Evolutionary conservation across 2,329 filamentous ascomycete genomes (phyloP).

Genomic region (Berkeleyomyces rouxiae): DNA sequence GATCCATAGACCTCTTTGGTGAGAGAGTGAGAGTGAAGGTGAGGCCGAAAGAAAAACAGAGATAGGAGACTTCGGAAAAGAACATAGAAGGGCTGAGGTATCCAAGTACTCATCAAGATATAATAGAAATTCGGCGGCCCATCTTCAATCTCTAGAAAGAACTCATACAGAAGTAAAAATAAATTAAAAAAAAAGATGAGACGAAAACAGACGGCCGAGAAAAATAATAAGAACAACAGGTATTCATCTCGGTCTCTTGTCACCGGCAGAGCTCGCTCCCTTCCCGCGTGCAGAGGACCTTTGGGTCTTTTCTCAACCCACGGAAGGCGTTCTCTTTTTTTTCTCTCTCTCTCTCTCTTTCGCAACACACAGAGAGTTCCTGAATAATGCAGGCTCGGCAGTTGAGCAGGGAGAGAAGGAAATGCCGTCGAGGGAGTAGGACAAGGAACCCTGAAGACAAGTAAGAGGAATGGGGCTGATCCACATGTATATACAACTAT

Average conservation of each 20-base stretch:
- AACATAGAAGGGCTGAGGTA: background rate
- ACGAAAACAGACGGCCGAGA: background rate
- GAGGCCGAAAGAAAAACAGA: background rate
- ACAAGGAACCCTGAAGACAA: background rate
- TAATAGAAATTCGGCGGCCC: too few relatives aligned
- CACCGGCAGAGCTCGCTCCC: background rate
- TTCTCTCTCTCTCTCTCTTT: background rate
- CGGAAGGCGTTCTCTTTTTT: background rate
- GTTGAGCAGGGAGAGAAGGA: background rate
- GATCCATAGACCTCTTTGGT: background rate
- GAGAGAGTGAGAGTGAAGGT: background rate
- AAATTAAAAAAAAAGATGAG: background rate
- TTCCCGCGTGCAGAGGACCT: background rate
- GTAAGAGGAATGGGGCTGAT: background rate
- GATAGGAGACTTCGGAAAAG: background rate
- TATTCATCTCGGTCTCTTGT: background rate
- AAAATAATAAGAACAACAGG: background rate
- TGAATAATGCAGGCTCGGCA: background rate
- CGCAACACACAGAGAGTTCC: background rate
- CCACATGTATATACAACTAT: background rate
- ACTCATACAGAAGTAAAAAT: background rate
- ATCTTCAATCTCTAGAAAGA: background rate
- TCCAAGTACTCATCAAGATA: too few relatives aligned
- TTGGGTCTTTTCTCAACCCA: background rate
- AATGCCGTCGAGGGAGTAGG: background rate